Conservation (phyloP, 164 flowering plant genomes). For the Aristolochia contorta region DNA sequence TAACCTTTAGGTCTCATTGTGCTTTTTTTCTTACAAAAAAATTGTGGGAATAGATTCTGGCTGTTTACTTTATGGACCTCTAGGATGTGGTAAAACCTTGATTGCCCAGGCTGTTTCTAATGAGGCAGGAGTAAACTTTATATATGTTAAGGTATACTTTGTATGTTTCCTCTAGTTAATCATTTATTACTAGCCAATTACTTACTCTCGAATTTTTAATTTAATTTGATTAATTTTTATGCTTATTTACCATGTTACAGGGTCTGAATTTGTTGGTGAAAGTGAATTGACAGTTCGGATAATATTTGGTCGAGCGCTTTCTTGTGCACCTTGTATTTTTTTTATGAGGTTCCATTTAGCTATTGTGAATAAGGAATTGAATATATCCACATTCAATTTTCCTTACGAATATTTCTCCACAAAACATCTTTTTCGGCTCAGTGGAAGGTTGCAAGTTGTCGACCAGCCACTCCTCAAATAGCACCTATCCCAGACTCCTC, state of each 20-base stretch:
- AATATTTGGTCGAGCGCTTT: constrained; percentile 79
- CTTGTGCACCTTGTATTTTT: constrained; percentile 84
- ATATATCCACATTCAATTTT: too few species aligned
- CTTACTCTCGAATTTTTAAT: neutral
- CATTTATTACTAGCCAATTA: too few species aligned
- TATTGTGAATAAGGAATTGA: too few species aligned
- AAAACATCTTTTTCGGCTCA: too few species aligned
- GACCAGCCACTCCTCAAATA: too few species aligned
- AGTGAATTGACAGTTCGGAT: constrained; percentile 83
- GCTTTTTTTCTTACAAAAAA: constrained; percentile 29
- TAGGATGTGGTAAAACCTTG: constrained; percentile 95
- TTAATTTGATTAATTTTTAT: neutral
- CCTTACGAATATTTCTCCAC: too few species aligned
- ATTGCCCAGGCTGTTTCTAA: constrained; percentile 96
- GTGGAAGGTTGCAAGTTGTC: too few species aligned
- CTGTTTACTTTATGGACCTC: constrained; percentile 93
- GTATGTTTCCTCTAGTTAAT: neutral
- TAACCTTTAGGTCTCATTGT: neutral
- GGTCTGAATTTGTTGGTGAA: constrained; percentile 99
- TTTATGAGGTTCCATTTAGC: constrained; percentile 49
- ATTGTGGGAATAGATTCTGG: constrained; percentile 65
- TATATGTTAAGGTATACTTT: constrained; percentile 67
- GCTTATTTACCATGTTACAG: constrained; percentile 19
- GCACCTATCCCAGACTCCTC: too few species aligned
- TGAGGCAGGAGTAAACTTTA: constrained; percentile 95